Conservation (phyloP, 129 eudicot species). For the Cynara cardunculus region DNA sequence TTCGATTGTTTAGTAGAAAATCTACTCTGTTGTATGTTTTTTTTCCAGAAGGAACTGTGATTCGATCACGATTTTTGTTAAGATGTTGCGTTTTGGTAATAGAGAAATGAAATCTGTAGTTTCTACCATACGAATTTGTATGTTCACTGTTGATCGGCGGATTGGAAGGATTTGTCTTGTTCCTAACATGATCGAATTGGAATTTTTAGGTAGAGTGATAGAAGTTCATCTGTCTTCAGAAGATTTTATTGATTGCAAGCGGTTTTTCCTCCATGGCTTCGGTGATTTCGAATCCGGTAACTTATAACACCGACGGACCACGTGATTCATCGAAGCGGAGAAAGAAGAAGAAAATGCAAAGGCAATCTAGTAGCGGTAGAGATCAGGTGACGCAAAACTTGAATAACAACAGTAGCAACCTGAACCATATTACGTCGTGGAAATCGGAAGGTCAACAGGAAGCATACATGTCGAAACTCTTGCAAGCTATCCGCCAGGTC, state of each 20-base stretch:
- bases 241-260: background rate
- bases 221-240: background rate
- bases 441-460: constrained; percentile 36
- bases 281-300: background rate
- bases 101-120: background rate
- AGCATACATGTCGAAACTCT: constrained; percentile 51
- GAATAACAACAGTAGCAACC: background rate
- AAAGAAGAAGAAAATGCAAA: constrained; percentile 17
- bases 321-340: constrained; percentile 4
- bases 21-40: background rate
- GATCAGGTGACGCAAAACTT: background rate
- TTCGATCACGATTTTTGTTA: background rate
- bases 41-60: background rate
- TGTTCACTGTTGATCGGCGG: background rate
- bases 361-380: background rate
- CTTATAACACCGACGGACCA: background rate
- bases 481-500: constrained; percentile 37
- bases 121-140: background rate
- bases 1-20: background rate
- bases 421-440: constrained; percentile 29
- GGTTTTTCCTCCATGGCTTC: background rate
- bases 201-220: background rate
- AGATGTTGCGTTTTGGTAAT: background rate
- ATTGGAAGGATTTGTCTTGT: background rate
- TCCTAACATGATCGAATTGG: background rate